Percentiles rank a stretch among this genome's conserved stretches.
Evolutionary conservation across 169 alveolate genomes (phyloP).

Genomic region (Amoebophrya sp.): DNA sequence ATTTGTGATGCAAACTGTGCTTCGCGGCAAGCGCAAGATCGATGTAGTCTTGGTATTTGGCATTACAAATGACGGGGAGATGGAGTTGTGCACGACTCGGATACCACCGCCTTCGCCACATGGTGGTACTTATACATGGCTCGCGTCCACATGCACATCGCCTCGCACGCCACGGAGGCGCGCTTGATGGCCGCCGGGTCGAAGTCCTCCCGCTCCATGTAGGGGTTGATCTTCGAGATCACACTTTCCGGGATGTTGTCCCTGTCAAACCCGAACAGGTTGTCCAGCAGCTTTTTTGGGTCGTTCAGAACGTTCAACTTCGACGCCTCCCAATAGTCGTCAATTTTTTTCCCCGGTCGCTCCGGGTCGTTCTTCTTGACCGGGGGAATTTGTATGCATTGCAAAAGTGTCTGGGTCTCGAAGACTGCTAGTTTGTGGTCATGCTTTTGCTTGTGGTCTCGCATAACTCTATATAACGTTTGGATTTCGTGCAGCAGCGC

Average conservation of each 20-base stretch:
- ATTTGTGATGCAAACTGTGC: too few relatives aligned
- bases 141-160: slow-evolving; percentile 70
- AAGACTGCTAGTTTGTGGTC: background rate
- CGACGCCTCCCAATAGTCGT: slow-evolving; percentile 68
- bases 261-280: slow-evolving; percentile 67
- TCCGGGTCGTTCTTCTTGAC: slow-evolving; percentile 62
- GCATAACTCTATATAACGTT: slow-evolving; percentile 10
- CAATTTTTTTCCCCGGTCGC: slow-evolving; percentile 61
- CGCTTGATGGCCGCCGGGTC: slow-evolving; percentile 68
- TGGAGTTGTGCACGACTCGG: too few relatives aligned
- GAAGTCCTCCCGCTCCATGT: slow-evolving; percentile 62
- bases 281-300: slow-evolving; percentile 66
- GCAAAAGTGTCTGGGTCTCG: background rate
- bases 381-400: slow-evolving; percentile 40
- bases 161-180: slow-evolving; percentile 59
- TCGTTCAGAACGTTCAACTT: slow-evolving; percentile 62
- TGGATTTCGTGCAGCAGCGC: background rate
- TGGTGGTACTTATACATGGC: slow-evolving; percentile 78
- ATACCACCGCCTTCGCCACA: too few relatives aligned
- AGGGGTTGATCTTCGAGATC: slow-evolving; percentile 57
- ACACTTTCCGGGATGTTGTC: slow-evolving; percentile 59
- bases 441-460: background rate
- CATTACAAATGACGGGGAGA: too few relatives aligned
- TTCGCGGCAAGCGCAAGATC: too few relatives aligned
- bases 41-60: too few relatives aligned